Conservation (phyloP, 345 rosid genomes). For the Brassica rapa region DNA sequence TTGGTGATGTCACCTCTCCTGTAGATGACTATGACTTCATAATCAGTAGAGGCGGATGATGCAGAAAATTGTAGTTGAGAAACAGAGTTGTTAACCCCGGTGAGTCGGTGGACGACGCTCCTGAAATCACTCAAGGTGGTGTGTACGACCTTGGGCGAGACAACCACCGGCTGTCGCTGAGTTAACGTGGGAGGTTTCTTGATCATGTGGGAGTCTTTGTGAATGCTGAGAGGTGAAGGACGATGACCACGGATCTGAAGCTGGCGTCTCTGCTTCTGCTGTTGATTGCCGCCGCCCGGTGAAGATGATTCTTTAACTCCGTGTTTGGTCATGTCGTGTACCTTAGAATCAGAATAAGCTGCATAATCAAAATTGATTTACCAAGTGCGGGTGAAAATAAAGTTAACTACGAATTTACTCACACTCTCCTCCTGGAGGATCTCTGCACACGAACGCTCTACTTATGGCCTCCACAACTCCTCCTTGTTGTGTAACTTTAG, state of each 20-base stretch:
- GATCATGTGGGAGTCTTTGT: constrained; percentile 1
- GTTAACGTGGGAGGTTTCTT: not conserved
- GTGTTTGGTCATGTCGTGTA: constrained; percentile 54
- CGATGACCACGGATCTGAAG: constrained; percentile 1
- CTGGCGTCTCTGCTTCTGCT: not conserved
- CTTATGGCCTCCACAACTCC: constrained; percentile 54
- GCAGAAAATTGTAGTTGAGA: not conserved
- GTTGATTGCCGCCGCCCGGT: not conserved
- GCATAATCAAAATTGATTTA: constrained; percentile 13
- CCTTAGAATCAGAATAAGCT: constrained; percentile 53
- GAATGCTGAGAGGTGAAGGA: constrained; percentile 5
- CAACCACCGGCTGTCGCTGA: not conserved
- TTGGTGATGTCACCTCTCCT: not conserved
- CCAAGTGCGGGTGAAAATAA: not conserved
- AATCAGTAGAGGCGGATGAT: not conserved
- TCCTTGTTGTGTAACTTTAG: constrained; percentile 33
- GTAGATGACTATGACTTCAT: not conserved
- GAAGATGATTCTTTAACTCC: constrained; percentile 39
- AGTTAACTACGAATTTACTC: not conserved
- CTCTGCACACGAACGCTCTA: constrained; percentile 60
- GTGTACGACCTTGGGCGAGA: not conserved
- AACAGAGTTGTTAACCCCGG: not conserved
- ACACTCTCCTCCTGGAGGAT: constrained; percentile 37
- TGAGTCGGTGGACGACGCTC: not conserved
- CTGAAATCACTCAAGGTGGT: not conserved